Base-by-base conservation (phyloP, 257 asterid species). In the Fraxinus excelsior region DNA sequence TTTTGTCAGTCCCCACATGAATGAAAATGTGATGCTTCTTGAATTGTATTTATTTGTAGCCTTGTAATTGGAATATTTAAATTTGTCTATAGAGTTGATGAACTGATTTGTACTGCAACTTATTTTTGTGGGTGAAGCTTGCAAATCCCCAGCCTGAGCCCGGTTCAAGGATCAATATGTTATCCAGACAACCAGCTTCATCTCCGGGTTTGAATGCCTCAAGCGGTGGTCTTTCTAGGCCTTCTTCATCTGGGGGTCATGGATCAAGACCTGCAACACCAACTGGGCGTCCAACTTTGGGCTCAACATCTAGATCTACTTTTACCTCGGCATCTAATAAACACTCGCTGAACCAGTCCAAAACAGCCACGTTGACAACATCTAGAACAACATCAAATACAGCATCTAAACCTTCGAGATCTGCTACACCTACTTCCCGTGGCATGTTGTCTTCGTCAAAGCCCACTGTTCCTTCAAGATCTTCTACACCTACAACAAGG, bases 191-290 rank as follows among this genome's bases (percentile, higher is more conserved):
- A 67, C 76, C 85, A 80, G 76, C 88, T 58, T 82, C 90, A 44
- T 87, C 95, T 53, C 84, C 87, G 60, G 97, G 94, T 66, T 70
- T 92, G 80, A 96, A 89, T 78, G 79, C 92, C 67, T 90, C 97
- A 72, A 85, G 83, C 56, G 88, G 87, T 67, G 92, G 94, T 74
- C 86, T 90, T 73, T 93, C 96, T 75, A 76, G 97, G 60, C 98
- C 98, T 75, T 87, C 98, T 51, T 96, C 99, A 69, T 88, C 99
- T 32, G 92, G 97, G 23, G 97, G 92, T 51, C 80, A 83, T 19
- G 85, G 97, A 12, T 90, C 98, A 76, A 89, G 99, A 84, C 97
- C 99, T 25, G 88, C 83, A 75, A 93, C 98, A 34, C 98, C 97
- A 32, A 92, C 97, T 0, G 95, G 97, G 40, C 97, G 97, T 51